Percentiles rank a stretch among this genome's conserved stretches.
Conservation (phyloP, 257 asterid species). For the Nicotiana benthamiana region DNA sequence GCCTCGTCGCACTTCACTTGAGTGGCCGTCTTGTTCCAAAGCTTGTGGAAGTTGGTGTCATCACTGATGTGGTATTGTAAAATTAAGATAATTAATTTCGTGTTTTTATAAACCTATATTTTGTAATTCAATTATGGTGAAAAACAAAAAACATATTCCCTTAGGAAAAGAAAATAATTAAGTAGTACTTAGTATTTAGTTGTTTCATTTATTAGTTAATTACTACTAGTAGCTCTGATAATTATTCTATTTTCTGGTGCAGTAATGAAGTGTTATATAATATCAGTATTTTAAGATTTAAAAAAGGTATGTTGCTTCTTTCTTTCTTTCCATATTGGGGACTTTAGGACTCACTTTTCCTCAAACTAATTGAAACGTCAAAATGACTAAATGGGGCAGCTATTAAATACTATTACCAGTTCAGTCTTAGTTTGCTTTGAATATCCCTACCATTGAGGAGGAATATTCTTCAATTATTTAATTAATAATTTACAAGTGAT, state of each 20-base stretch:
- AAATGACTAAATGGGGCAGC: background rate
- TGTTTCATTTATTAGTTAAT: background rate
- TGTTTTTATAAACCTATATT: background rate
- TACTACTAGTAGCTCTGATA: background rate
- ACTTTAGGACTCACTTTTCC: background rate
- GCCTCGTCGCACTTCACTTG: constrained; percentile 70
- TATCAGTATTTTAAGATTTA: background rate
- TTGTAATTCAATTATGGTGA: background rate
- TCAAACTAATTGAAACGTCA: background rate
- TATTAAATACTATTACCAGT: background rate
- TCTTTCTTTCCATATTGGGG: background rate
- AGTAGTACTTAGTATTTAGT: constrained; percentile 1
- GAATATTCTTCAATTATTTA: constrained; percentile 40
- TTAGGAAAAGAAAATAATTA: background rate
- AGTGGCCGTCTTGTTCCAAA: constrained; percentile 79
- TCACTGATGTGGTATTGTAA: constrained; percentile 35
- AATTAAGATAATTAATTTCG: constrained; percentile 1
- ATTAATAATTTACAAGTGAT: constrained; percentile 19
- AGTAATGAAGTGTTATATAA: background rate
- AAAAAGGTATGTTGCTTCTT: background rate
- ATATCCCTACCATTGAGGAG: constrained; percentile 40
- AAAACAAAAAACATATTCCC: background rate
- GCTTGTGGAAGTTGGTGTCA: constrained; percentile 81
- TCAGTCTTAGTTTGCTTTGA: constrained; percentile 7
- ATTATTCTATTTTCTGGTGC: background rate